Evolutionary conservation across 2,329 filamentous ascomycete genomes (phyloP), one percentile per base, ranked within the genome.

Genomic region (Trichoderma afroharzianum): DNA sequence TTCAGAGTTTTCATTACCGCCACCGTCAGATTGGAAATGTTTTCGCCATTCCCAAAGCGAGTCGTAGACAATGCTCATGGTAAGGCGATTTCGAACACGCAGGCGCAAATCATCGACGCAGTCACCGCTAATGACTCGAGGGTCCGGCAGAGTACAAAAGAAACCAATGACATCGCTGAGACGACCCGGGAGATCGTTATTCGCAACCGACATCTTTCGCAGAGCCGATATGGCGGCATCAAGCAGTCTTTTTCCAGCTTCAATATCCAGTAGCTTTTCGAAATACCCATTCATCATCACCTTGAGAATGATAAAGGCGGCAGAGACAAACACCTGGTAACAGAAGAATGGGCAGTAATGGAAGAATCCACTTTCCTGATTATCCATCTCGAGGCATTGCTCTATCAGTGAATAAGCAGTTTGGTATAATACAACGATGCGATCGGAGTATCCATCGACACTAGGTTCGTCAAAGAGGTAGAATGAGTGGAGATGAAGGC

Each of bases 21-120:
- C 55, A n/a, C 18, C 26, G 15, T 68, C 26, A 18, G 64, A 33
- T 33, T 68, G 64, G 14, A 68, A 68, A n/a, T 68, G 64, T 24
- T 59, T 59, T 26, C 64, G 55, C 64, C 64, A 68, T 33, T 68
- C 55, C 64, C 64, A 68, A 3, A 68, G 55, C 1, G 55, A 68
- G 36, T 68, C 64, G 14, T 68, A 68, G n/a, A 68, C 64, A 8
- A 68, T 68, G 64, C 64, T 68, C 64, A 68, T 68, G 36, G 55
- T 68, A 0, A 68, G 64, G n/a, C 64, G 64, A 12, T 68, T 68
- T n/a, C 55, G 64, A 59, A 68, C 64, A n/a, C 64, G 64, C 26
- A 68, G 11, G 28, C 64, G 64, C 28, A 68, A 43, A 8, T 68
- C 64, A 24, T 68, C 64, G 15, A 61, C 21, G 14, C 55, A 68